phyloP scores from a whole-genome alignment of 108 stramenopile genomes.

The Cyclotella distinguenda region DNA sequence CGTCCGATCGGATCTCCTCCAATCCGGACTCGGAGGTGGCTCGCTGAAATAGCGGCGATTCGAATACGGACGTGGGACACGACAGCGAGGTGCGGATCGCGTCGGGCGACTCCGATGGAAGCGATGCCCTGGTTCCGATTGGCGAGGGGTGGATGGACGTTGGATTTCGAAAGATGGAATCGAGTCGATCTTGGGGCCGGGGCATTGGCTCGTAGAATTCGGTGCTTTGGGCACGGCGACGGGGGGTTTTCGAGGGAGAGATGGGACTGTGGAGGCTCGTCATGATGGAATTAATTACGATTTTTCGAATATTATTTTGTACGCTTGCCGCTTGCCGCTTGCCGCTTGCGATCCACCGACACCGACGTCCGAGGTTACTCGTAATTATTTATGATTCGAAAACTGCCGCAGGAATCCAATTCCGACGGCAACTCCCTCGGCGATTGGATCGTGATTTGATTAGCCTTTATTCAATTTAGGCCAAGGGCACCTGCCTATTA shows the following conservation, averaged over 20 bases:
- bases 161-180: neutral
- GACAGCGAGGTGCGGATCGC: slow-evolving; percentile 29
- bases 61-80: slow-evolving; percentile 30
- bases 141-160: neutral
- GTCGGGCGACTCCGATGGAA: no score
- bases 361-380: neutral
- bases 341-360: no score
- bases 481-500: no score
- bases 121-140: neutral
- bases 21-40: neutral
- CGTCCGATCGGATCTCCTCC: neutral
- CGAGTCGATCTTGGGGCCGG: neutral
- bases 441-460: no score
- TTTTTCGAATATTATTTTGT: no score
- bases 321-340: no score
- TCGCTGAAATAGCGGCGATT: slow-evolving; percentile 30
- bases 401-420: neutral
- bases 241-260: no score
- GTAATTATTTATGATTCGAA: neutral
- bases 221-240: neutral
- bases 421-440: neutral
- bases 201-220: neutral
- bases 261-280: no score
- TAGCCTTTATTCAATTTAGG: neutral
- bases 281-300: no score